Base-by-base conservation (phyloP, 768 basidiomycete species). In the Xanthoconium stramineum region DNA sequence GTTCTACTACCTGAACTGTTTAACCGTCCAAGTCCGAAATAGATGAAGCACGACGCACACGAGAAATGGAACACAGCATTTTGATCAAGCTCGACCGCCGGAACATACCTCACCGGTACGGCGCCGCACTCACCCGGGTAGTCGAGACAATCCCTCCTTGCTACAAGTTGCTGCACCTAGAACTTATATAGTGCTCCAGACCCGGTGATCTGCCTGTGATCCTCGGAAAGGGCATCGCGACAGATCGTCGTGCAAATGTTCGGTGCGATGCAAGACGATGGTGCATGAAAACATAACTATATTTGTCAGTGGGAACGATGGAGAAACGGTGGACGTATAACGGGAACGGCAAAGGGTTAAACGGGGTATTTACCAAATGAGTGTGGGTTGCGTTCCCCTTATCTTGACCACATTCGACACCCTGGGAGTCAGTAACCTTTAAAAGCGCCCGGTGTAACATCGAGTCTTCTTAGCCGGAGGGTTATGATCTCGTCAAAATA, bases 1-100 rank as follows among this genome's bases (percentile, higher is more conserved):
- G 24, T 24, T 24, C 24, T 24, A 24, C 24, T 24, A 24, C 2
- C 37, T 13, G 37, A 17, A 15, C 10, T 38, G 37, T 38, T 35
- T 35, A 35, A 13, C 37, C 15, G 13, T 17, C 37, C 37, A 38
- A 35, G n/a, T 38, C 29, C 30, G 29, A 30, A 17, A n/a, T 7
- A n/a, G 13, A 13, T 17, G 7, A 12, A 24, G 20, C 5, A 35
- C 20, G 36, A 40, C 33, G 12, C 37, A 14, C 14, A 48, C 38
- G 13, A 46, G 50, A 57, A 38, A 44, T 39, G 32, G 17, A 54
- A 28, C 60, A 63, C 57, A 3, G 62, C 57, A 24, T 50, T 36
- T 43, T n/a, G 12, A 52, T 32, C 1, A 47, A 11, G n/a, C 14
- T 19, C 38, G 3, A 32, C n/a, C 20, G 8, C 58, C 62, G 62